Evolutionary conservation across 2,329 filamentous ascomycete species (phyloP).

Genomic region (Pestalotiopsis sp.): DNA sequence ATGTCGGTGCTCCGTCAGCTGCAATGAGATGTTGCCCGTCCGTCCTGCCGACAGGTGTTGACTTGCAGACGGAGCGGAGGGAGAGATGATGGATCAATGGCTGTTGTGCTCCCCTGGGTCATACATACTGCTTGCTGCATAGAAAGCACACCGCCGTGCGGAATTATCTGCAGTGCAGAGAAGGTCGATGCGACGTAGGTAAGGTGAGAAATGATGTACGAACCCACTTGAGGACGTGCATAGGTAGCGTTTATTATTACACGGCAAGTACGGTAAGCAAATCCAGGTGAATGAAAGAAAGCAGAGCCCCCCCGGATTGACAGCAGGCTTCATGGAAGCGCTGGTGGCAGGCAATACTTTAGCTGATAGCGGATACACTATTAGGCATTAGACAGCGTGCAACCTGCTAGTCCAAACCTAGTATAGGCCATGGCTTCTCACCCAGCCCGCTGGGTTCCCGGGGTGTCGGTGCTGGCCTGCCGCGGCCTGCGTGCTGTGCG

Average conservation of each 20-base stretch:
- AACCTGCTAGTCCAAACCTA: constrained; percentile 26
- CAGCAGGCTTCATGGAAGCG: not conserved
- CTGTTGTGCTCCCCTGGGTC: not conserved
- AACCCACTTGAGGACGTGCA: too few species aligned
- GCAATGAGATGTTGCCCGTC: not conserved
- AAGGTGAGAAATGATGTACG: too few species aligned
- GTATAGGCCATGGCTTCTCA: constrained; percentile 32
- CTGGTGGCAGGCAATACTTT: not conserved
- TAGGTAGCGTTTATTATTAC: too few species aligned
- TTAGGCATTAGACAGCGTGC: not conserved
- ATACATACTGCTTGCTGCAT: not conserved
- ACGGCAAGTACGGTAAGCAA: too few species aligned
- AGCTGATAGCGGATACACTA: not conserved
- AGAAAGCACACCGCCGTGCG: not conserved
- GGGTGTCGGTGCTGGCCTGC: constrained; percentile 27
- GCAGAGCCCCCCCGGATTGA: not conserved
- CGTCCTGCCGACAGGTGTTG: not conserved
- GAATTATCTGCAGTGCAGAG: not conserved
- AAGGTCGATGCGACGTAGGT: too few species aligned
- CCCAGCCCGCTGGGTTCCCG: constrained; percentile 33
- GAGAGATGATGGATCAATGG: too few species aligned
- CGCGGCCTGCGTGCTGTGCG: not conserved
- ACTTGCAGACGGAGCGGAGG: not conserved
- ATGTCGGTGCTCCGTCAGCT: not conserved
- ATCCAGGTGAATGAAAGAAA: too few species aligned